Evolutionary conservation across 2,329 filamentous ascomycete genomes (phyloP), one percentile per base, ranked within the genome.

Genomic region (Aphanoascus verrucosus): DNA sequence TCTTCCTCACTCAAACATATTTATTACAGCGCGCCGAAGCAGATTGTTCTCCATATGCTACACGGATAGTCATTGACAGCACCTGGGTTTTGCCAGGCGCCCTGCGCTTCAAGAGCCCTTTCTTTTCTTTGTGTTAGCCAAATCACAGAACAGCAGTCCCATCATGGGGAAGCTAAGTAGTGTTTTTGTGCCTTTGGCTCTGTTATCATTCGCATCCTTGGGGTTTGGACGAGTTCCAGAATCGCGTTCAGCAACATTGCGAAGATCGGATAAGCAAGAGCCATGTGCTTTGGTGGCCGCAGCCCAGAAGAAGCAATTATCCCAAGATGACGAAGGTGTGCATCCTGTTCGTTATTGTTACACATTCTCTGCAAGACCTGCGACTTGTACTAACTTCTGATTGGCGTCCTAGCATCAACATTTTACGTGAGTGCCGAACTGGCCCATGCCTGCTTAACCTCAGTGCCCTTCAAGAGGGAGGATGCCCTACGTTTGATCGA

Each of bases 401-500:
- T 20, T 9, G 23, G 12, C 15, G 32, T 23, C 43, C 15, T 45
- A 54, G 52, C 54, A 14, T 44, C 14, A 7, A 38, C 51, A 46
- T 55, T 54, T 46, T 37, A 48, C 14, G 20, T 57, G 8, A 31
- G 53, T 4, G 59, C 59, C 4, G 53, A 61, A 43, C 35, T 56
- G 19, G 61, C 61, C 17, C 55, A 62, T 49, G 55, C 57, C 5
- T 63, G 61, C 45, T 54, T 63, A 38, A 52, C 20, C 12, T 58
- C 61, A 2, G 58, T 62, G 1, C 61, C 61, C 14, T 58, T 63
- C 17, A 57, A 58, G 12, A 58, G 58, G 46, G 40, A 57, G 11
- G 55, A 60, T 41, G 56, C 61, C n/a, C 47, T 59, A 5, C 44
- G 55, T 2, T 52, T 63, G 31, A 56, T 63, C 15, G 58, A 62